Evolutionary conservation across 2,329 filamentous ascomycete genomes (phyloP), one percentile per base, ranked within the genome.

Genomic region (Ceratocystis cacaofunesta): DNA sequence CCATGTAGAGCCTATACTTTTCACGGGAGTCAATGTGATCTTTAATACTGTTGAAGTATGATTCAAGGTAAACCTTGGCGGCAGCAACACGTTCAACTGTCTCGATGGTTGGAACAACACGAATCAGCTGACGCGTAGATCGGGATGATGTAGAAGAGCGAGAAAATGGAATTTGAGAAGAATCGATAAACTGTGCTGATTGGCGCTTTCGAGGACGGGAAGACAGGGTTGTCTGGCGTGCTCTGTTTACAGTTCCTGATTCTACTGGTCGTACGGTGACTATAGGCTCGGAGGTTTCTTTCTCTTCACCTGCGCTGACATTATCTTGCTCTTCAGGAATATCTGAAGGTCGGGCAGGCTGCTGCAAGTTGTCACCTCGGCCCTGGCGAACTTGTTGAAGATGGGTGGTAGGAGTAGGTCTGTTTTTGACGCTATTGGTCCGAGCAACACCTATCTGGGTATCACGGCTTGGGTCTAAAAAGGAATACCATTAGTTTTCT

Each of bases 21-120:
- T 65, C 69, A 3, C 76, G 72, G 8, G 71, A 60, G 8, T 71
- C 70, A 1, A 79, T 76, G 2, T 77, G 76, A 30, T 78, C 78
- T 1, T 90, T 77, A 6, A 90, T 73, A n/a, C 84, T 78, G 70
- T 92, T 87, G 76, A 89, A 96, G 70, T 92, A 84, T 0, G 85
- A 90, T 74, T 97, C 94, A 8, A 97, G 80, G 70, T 85, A 95
- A 22, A 95, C 84, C 73, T 95, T 96, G 55, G 90, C 87, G 0
- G 89, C 87, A 0, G 90, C 85, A 2, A 86, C 83, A 68, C 82
- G 85, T 75, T 97, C 92, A 0, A 90, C 86, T 0, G 91, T 95
- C 30, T 70, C 57, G 10, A 77, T 71, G 0, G 76, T 76, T 3
- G 76, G 75, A 44, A 63, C 19, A 25, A 30, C 10, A 2, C 22